Percentiles rank a stretch among this genome's conserved stretches.
These are phyloP conservation scores for Aspergillus taichungensis DNA, from an alignment of 495 filamentous ascomycete species.

Conservation along the genomic window DNA sequence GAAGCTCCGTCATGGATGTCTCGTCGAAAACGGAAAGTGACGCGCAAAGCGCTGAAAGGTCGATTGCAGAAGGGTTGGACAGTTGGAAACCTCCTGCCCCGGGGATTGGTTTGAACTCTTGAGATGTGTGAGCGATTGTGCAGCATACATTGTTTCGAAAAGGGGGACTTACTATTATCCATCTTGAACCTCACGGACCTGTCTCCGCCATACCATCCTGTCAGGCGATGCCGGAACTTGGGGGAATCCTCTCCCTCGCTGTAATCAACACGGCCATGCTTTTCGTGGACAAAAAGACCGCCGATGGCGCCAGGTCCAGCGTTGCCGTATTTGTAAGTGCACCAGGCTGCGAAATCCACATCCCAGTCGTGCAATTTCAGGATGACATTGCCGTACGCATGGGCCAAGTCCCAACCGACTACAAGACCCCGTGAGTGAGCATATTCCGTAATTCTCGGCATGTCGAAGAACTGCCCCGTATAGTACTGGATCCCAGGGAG, in stretches of 20 bases:
- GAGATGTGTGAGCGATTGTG: slow-evolving; percentile 6
- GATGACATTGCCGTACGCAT: slow-evolving; percentile 86
- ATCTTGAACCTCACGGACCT: slow-evolving; percentile 70
- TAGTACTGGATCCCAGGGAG: slow-evolving; percentile 94
- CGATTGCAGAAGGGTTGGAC: slow-evolving; percentile 52
- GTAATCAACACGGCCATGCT: slow-evolving; percentile 50
- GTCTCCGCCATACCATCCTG: slow-evolving; percentile 87
- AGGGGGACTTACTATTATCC: slow-evolving; percentile 47
- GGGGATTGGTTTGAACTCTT: slow-evolving; percentile 62
- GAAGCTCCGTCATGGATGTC: slow-evolving; percentile 59
- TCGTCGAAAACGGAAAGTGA: slow-evolving; percentile 68
- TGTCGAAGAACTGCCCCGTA: slow-evolving; percentile 84
- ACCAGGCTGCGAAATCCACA: slow-evolving; percentile 93
- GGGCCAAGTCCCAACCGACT: slow-evolving; percentile 90
- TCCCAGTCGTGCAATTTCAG: slow-evolving; percentile 84
- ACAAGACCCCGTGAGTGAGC: slow-evolving; percentile 68
- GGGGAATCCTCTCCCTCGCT: slow-evolving; percentile 32
- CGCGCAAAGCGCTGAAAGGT: slow-evolving; percentile 57
- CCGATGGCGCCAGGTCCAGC: slow-evolving; percentile 79
- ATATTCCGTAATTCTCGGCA: slow-evolving; percentile 71
- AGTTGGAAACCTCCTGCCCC: slow-evolving; percentile 55
- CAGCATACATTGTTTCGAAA: not conserved
- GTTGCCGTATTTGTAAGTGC: slow-evolving; percentile 95
- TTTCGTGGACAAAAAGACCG: slow-evolving; percentile 78
- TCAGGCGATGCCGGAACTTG: slow-evolving; percentile 50